Evolutionary conservation across 176 grass and related monocot species (phyloP).

Genomic region (Panicum miliaceum): DNA sequence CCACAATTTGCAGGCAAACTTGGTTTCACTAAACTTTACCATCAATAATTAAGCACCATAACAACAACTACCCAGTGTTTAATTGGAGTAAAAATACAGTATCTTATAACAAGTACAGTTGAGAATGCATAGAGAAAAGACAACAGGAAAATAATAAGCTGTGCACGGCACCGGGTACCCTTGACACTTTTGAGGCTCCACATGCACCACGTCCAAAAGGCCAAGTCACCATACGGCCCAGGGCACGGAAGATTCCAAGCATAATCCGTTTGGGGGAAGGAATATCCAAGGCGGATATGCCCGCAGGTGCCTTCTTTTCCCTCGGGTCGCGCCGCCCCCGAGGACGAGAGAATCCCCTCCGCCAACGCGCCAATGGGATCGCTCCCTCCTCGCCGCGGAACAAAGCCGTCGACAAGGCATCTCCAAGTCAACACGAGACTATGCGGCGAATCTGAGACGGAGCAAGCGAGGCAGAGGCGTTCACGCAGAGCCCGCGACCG

Average conservation of each 20-base stretch:
- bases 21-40: neutral
- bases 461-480: neutral
- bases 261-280: conserved; percentile 22
- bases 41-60: too few relatives aligned
- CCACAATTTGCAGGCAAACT: neutral
- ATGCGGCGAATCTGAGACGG: neutral
- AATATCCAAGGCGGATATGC: conserved; percentile 49
- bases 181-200: neutral
- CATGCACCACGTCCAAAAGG: neutral
- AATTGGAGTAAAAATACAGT: too few relatives aligned
- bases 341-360: neutral
- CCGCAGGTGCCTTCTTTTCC: neutral
- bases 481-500: neutral
- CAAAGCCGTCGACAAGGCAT: too few relatives aligned
- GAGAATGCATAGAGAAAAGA: too few relatives aligned
- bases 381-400: neutral
- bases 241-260: conserved; percentile 12
- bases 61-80: too few relatives aligned
- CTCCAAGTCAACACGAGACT: neutral
- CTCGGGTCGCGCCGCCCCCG: neutral
- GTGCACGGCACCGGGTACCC: neutral
- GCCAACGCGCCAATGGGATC: neutral
- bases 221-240: neutral
- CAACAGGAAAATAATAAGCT: neutral
- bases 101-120: too few relatives aligned